Evolutionary conservation across 2,329 filamentous ascomycete species (phyloP).

Genomic region (Aspergillus fructus): DNA sequence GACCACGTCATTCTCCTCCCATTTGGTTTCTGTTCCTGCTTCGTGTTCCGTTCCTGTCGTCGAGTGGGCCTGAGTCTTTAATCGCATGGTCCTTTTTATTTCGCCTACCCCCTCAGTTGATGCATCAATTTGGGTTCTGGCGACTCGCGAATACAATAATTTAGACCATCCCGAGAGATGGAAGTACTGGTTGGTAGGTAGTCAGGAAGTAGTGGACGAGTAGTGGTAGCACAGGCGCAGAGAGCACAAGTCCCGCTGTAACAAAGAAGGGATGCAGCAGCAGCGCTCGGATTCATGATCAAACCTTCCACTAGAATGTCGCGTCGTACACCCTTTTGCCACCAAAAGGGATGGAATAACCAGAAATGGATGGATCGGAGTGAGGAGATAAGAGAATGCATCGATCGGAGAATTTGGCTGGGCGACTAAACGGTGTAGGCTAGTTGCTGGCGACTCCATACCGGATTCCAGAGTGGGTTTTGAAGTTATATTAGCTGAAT

Average conservation of each 20-base stretch:
- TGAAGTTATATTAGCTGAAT: neutral
- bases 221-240: no score
- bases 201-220: no score
- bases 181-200: no score
- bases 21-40: conserved; percentile 8
- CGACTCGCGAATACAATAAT: no score
- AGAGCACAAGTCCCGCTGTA: neutral
- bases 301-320: neutral
- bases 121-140: no score
- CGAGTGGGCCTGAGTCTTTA: neutral
- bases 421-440: no score
- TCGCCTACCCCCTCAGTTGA: no score
- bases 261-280: neutral
- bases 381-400: neutral
- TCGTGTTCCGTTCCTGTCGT: neutral
- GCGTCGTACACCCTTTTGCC: neutral
- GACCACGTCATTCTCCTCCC: conserved; percentile 9
- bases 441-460: neutral
- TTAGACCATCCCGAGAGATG: no score
- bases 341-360: neutral
- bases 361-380: neutral
- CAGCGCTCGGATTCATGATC: neutral
- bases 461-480: neutral
- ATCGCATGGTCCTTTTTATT: neutral
- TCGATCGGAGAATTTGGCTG: conserved; percentile 1